phyloP scores from a whole-genome alignment of 2,329 filamentous ascomycete genomes.

The Diaporthe citrichinensis region DNA sequence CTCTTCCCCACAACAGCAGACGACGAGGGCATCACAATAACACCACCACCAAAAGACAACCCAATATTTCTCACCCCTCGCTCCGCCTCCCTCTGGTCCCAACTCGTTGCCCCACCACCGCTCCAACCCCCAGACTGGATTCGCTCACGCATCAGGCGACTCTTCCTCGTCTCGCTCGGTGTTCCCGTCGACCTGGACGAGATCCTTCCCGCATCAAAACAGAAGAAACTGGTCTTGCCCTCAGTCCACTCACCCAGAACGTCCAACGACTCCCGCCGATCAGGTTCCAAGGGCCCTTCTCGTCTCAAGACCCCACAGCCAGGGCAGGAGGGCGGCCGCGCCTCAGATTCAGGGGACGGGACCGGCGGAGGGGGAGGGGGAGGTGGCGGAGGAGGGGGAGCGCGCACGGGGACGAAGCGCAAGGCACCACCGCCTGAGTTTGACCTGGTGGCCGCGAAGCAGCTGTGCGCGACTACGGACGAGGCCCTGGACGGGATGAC shows the following conservation, averaged over 20 bases:
- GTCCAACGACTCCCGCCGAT: constrained; percentile 66
- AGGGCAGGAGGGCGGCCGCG: constrained; percentile 63
- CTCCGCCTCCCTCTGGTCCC: constrained; percentile 93
- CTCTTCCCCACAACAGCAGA: constrained; percentile 69
- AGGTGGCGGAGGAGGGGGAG: constrained; percentile 59
- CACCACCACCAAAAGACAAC: constrained; percentile 65
- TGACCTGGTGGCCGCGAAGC: constrained; percentile 82
- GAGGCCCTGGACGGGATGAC: constrained; percentile 86
- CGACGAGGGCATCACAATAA: constrained; percentile 65
- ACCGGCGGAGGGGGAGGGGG: constrained; percentile 55
- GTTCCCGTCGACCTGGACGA: constrained; percentile 98
- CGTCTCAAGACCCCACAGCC: constrained; percentile 55
- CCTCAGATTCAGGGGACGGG: constrained; percentile 42
- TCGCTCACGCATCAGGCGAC: constrained; percentile 90
- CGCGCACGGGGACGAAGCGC: constrained; percentile 52
- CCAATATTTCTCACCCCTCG: constrained; percentile 87
- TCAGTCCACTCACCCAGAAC: constrained; percentile 76
- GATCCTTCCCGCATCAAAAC: constrained; percentile 95
- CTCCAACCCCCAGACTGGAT: constrained; percentile 98
- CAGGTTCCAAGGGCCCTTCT: constrained; percentile 53
- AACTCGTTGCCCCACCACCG: constrained; percentile 93
- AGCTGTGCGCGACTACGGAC: constrained; percentile 86
- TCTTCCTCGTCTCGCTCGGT: constrained; percentile 95
- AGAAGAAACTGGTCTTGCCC: constrained; percentile 96
- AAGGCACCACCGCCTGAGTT: constrained; percentile 79